Evolutionary conservation across 225 moss, liverwort and hornwort species (phyloP).

Genomic region (Pleurozium schreberi): DNA sequence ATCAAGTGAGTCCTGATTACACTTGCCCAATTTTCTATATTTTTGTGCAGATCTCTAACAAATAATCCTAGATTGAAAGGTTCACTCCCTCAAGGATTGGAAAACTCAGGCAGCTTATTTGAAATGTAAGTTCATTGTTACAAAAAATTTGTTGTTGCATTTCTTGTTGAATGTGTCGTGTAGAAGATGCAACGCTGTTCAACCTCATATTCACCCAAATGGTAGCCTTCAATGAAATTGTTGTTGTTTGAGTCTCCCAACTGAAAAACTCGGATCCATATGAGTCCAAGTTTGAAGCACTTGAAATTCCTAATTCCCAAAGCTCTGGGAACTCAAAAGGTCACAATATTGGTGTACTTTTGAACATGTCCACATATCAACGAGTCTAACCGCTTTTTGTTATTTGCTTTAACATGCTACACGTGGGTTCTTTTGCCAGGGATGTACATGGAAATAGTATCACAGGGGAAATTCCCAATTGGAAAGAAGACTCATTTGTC

Average conservation of each 20-base stretch:
- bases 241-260: not conserved
- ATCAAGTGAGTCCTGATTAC: not conserved
- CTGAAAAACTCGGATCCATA: not conserved
- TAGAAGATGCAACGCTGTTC: not conserved
- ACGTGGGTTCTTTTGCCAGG: not conserved
- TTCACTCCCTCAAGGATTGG: not conserved
- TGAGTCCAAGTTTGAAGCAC: not conserved
- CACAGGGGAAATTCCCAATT: not conserved
- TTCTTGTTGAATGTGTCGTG: no score
- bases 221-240: not conserved
- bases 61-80: constrained; percentile 8
- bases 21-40: not conserved
- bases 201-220: not conserved
- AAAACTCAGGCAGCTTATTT: constrained; percentile 1
- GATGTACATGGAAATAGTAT: constrained; percentile 7
- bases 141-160: not conserved
- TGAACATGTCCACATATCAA: not conserved
- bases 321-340: not conserved
- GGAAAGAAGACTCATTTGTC: not conserved
- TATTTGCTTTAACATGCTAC: not conserved
- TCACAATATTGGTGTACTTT: no score
- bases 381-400: not conserved
- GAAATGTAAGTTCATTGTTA: not conserved
- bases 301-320: not conserved
- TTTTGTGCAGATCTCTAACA: constrained; percentile 7